A percentile compares a stretch with the other conserved stretches of the same genome.
Evolutionary conservation across 768 basidiomycete genomes (phyloP).

Genomic region (Sutorius australiensis): DNA sequence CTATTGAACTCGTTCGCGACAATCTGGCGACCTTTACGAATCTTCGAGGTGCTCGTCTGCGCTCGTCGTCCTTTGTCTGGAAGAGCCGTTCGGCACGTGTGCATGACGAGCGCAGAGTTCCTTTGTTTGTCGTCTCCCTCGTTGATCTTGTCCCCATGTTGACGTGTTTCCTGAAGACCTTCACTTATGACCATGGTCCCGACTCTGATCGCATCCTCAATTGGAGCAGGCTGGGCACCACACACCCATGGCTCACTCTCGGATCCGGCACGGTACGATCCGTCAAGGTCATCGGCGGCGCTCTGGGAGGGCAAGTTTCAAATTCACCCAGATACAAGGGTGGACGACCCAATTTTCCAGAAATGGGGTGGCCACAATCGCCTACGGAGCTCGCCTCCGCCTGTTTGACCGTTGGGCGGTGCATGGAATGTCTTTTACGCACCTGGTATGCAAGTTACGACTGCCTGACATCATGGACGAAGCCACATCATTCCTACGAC

Average conservation of each 20-base stretch:
- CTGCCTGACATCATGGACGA: not conserved
- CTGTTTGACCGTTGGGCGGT: constrained; percentile 13
- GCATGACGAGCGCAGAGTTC: constrained; percentile 43
- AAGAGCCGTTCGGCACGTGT: constrained; percentile 69
- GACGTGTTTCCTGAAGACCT: constrained; percentile 44
- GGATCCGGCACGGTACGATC: constrained; percentile 73
- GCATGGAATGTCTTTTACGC: not conserved
- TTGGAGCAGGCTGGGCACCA: constrained; percentile 64
- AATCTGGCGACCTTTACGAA: constrained; percentile 80
- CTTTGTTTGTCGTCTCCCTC: constrained; percentile 43
- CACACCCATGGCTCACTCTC: constrained; percentile 56
- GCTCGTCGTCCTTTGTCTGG: constrained; percentile 79
- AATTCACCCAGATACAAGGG: constrained; percentile 80
- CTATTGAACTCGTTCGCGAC: constrained; percentile 79
- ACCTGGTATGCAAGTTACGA: constrained; percentile 1
- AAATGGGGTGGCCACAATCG: constrained; percentile 29
- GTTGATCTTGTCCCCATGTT: constrained; percentile 7
- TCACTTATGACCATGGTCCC: constrained; percentile 76
- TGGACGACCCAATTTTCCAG: constrained; percentile 51
- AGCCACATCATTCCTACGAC: constrained; percentile 3
- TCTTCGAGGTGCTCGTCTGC: constrained; percentile 84
- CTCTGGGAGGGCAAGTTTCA: constrained; percentile 84
- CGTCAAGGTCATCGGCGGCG: constrained; percentile 76
- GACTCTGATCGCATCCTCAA: constrained; percentile 65
- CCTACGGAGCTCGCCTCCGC: constrained; percentile 11